Percentiles rank a stretch among this genome's conserved stretches.
These are phyloP conservation scores for Taiwanofungus camphoratus DNA, from an alignment of 1,284 basidiomycete species.

Conservation along the genomic window DNA sequence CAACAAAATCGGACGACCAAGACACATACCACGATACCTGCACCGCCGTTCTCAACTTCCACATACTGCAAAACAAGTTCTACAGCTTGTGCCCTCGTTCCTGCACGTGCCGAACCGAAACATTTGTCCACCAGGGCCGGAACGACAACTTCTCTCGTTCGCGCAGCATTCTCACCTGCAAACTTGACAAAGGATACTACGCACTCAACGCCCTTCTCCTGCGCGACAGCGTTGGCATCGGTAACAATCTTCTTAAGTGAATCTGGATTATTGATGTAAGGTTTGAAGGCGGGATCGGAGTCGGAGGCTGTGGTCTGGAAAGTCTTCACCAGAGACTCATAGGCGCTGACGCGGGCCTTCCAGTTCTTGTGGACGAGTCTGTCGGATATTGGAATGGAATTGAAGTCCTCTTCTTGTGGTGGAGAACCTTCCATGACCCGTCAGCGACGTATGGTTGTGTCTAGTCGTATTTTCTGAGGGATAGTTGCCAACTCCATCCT, in stretches of 20 bases:
- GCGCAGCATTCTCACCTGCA: conserved; percentile 83
- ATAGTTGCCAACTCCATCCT: conserved; percentile 1
- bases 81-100: conserved; percentile 86
- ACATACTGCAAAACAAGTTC: conserved; percentile 89
- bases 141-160: conserved; percentile 77
- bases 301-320: conserved; percentile 89
- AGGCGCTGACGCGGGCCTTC: conserved; percentile 95
- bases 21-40: conserved; percentile 80
- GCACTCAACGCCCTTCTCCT: conserved; percentile 94
- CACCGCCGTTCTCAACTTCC: conserved; percentile 88
- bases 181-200: conserved; percentile 83
- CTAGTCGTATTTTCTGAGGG: conserved; percentile 5
- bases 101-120: conserved; percentile 85
- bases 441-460: conserved; percentile 9
- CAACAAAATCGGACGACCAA: conserved; percentile 16
- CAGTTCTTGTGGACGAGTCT: conserved; percentile 93
- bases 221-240: conserved; percentile 95
- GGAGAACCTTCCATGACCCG: conserved; percentile 80
- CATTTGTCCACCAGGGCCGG: conserved; percentile 95
- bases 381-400: conserved; percentile 74
- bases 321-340: conserved; percentile 82
- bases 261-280: conserved; percentile 76
- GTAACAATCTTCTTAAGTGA: conserved; percentile 83
- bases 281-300: conserved; percentile 89
- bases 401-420: conserved; percentile 93